phyloP scores from a whole-genome alignment of 257 asterid species.

The Solanum gandarillasii region DNA sequence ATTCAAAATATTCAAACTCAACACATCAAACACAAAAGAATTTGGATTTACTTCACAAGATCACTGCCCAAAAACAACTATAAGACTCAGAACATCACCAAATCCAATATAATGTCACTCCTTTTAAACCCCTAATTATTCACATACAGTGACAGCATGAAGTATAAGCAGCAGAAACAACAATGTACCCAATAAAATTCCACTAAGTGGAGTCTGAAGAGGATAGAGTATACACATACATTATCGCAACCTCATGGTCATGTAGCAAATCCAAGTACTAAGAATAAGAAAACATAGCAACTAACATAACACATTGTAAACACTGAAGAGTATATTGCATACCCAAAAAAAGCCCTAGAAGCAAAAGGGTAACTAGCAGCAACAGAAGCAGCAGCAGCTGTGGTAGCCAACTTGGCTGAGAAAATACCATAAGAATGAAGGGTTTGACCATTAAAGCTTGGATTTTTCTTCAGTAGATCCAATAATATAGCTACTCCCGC shows the following conservation, averaged over 20 bases:
- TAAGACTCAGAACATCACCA: neutral
- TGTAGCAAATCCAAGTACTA: too few species aligned
- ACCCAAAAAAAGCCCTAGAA: conserved; percentile 46
- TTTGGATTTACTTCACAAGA: neutral
- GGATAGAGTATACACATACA: too few species aligned
- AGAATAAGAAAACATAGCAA: neutral
- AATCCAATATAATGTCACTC: neutral
- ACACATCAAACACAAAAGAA: neutral
- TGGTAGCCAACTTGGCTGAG: conserved; percentile 35
- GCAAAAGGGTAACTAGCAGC: conserved; percentile 52
- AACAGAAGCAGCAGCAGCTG: conserved; percentile 32
- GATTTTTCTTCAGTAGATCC: conserved; percentile 51
- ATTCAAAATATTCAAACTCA: neutral
- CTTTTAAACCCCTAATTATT: neutral
- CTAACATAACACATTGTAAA: neutral
- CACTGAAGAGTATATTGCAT: neutral
- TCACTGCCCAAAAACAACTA: neutral
- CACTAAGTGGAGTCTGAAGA: too few species aligned
- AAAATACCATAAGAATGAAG: conserved; percentile 37
- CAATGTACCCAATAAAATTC: neutral
- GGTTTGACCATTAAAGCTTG: conserved; percentile 27
- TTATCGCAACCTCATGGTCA: too few species aligned
- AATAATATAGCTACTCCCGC: conserved; percentile 41
- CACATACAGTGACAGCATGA: neutral
- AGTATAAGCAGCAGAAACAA: too few species aligned